Evolutionary conservation across 805 yeast genomes (phyloP), one percentile per base, ranked within the genome.

Genomic region (Candida ipomoeae): DNA sequence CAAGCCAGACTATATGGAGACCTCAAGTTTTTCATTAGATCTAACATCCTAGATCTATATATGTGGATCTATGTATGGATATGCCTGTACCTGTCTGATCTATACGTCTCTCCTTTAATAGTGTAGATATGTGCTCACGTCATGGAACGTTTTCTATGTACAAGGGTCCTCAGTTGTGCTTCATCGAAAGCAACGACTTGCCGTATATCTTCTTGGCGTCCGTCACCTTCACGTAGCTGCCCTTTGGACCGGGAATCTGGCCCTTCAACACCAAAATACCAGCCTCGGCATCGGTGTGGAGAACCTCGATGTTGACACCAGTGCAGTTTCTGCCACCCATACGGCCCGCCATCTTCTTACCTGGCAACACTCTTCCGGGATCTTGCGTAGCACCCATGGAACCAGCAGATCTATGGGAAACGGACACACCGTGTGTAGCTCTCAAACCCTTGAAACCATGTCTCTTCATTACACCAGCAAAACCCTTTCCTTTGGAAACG

Each of bases 281-380:
- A 50, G 84, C 82, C 47, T 80, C 90, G 42, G 85, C 89, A 65
- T 88, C 91, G 10, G 85, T 85, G 64, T 86, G 87, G 62, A 94
- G 73, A 20, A 94, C 84, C 64, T 84, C 78, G 23, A 83, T 76
- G 66, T 89, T 91, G 66, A 83, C 87, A 23, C 83, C 80, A 3
- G 98, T 92, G 54, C 81, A 79, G 59, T 74, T 76, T 49, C 80
- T 77, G 54, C 81, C 84, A 58, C 99, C 99, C 94, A 91, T 85
- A 68, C 88, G 87, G 57, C 99, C 99, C 35, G 98, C 96, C 99
- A 94, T 92, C 71, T 90, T 92, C 74, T 89, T 91, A 21, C 97
- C 98, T 14, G 97, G 98, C 55, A 90, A 75, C 48, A 90, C 89
- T 75, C 99, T 87, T 63, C 96, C 97, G 13, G 99, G 99, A 55